These are phyloP conservation scores for Cladophialophora bantiana DNA, from an alignment of 2,329 filamentous ascomycete genomes.

Conservation along the genomic window DNA sequence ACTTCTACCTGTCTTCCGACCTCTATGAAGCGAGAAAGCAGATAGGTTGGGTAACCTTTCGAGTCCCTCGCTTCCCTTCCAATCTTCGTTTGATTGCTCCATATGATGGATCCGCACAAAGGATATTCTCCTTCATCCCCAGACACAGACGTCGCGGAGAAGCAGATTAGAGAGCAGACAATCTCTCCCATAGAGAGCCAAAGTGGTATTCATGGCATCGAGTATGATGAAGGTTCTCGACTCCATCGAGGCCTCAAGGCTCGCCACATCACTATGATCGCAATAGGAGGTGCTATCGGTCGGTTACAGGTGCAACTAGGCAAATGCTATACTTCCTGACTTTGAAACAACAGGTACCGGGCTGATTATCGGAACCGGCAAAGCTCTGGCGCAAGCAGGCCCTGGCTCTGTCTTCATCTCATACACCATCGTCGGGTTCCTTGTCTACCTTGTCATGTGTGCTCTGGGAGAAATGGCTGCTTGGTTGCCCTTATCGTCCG, in stretches of 20 bases:
- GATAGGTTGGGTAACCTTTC: background rate
- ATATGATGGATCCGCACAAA: conserved; percentile 17
- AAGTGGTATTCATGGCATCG: conserved; percentile 13
- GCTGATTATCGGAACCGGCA: conserved; percentile 72
- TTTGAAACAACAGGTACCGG: conserved; percentile 43
- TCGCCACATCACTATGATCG: conserved; percentile 53
- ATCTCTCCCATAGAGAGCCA: conserved; percentile 17
- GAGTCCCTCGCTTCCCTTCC: background rate
- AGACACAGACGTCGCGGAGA: conserved; percentile 21
- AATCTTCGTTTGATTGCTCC: background rate
- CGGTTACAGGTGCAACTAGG: background rate
- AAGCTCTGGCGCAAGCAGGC: conserved; percentile 62
- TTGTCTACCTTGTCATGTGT: conserved; percentile 84
- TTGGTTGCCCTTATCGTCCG: conserved; percentile 78
- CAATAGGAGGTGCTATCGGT: conserved; percentile 54
- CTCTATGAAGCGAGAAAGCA: background rate
- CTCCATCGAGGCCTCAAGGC: conserved; percentile 53
- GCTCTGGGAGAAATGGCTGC: conserved; percentile 84
- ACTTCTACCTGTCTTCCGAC: background rate
- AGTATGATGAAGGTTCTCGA: conserved; percentile 19
- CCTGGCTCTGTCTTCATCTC: conserved; percentile 54
- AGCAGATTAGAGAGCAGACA: conserved; percentile 10
- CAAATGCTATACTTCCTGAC: background rate
- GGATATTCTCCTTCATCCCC: conserved; percentile 21
- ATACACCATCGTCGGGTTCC: conserved; percentile 53